These are phyloP conservation scores for Baeospora myosura DNA, from an alignment of 1,284 basidiomycete species.

Conservation along the genomic window DNA sequence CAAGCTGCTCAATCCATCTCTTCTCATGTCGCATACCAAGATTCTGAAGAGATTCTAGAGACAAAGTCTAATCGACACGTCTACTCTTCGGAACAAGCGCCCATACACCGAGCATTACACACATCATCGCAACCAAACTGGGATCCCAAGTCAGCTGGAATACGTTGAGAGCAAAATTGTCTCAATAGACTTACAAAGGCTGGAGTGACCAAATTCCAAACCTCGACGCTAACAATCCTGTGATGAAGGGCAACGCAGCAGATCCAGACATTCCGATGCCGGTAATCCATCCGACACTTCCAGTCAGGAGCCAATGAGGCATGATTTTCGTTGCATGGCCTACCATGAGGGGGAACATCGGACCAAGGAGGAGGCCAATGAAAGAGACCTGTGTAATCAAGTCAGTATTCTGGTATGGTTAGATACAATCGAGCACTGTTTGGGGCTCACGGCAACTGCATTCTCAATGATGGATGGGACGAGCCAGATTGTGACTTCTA, in stretches of 20 bases:
- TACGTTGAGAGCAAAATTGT: neutral
- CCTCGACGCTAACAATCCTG: conserved; percentile 17
- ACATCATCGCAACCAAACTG: conserved; percentile 26
- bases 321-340: conserved; percentile 17
- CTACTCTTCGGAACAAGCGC: conserved; percentile 17
- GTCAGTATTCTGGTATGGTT: neutral
- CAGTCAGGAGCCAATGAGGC: conserved; percentile 21
- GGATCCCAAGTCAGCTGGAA: neutral
- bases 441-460: conserved; percentile 37
- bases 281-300: conserved; percentile 21
- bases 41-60: too few species aligned
- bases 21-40: too few species aligned
- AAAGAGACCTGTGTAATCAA: conserved; percentile 15
- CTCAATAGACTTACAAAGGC: conserved; percentile 17
- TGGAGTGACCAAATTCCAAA: conserved; percentile 19
- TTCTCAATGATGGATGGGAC: conserved; percentile 38
- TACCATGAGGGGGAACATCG: conserved; percentile 23
- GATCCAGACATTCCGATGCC: conserved; percentile 20
- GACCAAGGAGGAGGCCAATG: conserved; percentile 23
- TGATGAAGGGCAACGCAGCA: conserved; percentile 17
- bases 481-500: conserved; percentile 47
- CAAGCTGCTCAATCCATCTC: too few species aligned
- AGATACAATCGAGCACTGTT: neutral
- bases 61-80: neutral
- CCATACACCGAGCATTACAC: conserved; percentile 21